Percentiles rank a stretch among this genome's conserved stretches.
Evolutionary conservation across 306 rosid species (phyloP).

Genomic region (Prunus mume): DNA sequence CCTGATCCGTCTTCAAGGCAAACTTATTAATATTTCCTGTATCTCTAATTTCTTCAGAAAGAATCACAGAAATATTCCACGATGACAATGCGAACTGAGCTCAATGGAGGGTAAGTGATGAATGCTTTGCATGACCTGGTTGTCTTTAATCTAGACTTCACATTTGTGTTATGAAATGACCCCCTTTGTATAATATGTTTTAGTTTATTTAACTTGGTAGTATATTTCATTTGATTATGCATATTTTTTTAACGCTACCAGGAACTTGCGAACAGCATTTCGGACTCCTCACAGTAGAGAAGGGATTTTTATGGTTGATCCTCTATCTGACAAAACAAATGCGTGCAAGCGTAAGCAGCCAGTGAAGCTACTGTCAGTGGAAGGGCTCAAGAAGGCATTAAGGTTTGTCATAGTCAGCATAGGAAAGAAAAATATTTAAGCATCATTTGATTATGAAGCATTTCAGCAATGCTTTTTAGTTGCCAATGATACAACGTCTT

Average conservation of each 20-base stretch:
- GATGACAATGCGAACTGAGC: slow-evolving; percentile 64
- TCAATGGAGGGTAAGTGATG: slow-evolving; percentile 79
- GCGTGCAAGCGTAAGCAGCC: slow-evolving; percentile 46
- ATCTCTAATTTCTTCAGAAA: slow-evolving; percentile 44
- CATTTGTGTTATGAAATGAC: slow-evolving; percentile 1
- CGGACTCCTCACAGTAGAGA: slow-evolving; percentile 55
- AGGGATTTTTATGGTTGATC: slow-evolving; percentile 85
- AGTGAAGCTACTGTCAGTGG: slow-evolving; percentile 66
- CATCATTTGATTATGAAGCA: slow-evolving; percentile 1
- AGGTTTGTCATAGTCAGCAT: slow-evolving; percentile 53
- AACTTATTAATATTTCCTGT: slow-evolving; percentile 5
- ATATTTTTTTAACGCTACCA: slow-evolving; percentile 32
- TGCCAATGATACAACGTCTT: not conserved
- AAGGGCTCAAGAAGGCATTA: slow-evolving; percentile 74
- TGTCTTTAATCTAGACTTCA: not conserved
- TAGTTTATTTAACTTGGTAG: slow-evolving; percentile 5
- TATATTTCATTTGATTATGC: not conserved
- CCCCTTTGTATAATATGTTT: slow-evolving; percentile 15
- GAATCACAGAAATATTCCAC: slow-evolving; percentile 71
- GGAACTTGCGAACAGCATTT: slow-evolving; percentile 76
- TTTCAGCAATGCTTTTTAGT: not conserved
- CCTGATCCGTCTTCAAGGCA: slow-evolving; percentile 2
- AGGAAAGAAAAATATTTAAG: not conserved
- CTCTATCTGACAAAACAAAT: slow-evolving; percentile 48
- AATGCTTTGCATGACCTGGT: slow-evolving; percentile 14